phyloP scores from a whole-genome alignment of 345 rosid species.

The Chamaenerion angustifolium region DNA sequence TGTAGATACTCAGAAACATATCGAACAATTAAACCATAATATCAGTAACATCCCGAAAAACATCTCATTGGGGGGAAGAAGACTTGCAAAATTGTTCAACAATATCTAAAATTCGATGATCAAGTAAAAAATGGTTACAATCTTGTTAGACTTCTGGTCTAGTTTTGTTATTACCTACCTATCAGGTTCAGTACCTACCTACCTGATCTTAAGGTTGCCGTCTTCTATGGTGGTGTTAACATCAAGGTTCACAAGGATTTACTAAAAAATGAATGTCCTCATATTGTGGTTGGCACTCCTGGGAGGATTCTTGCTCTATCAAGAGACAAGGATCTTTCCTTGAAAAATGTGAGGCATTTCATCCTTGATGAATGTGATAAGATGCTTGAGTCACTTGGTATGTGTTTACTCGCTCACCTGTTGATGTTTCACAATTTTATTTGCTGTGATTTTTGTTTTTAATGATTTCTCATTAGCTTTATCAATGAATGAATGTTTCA shows the following conservation, averaged over 20 bases:
- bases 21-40: too few species aligned
- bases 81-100: too few species aligned
- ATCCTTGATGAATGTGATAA: slow-evolving; percentile 98
- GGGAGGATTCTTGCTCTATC: slow-evolving; percentile 83
- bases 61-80: too few species aligned
- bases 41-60: too few species aligned
- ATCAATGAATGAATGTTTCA: slow-evolving; percentile 13
- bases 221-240: slow-evolving; percentile 93
- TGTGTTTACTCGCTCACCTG: background rate
- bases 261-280: slow-evolving; percentile 95
- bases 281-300: slow-evolving; percentile 96
- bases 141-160: background rate
- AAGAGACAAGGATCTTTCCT: slow-evolving; percentile 84
- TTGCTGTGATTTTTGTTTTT: too few species aligned
- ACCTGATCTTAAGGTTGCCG: slow-evolving; percentile 81
- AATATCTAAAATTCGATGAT: background rate
- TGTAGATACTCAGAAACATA: background rate
- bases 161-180: background rate
- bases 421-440: too few species aligned
- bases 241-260: slow-evolving; percentile 79
- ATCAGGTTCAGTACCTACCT: slow-evolving; percentile 80
- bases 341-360: slow-evolving; percentile 98
- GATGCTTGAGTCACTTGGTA: slow-evolving; percentile 99
- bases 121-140: background rate
- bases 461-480: too few species aligned